Evolutionary conservation across 257 asterid species (phyloP).

Genomic region (Solanum commersonii): DNA sequence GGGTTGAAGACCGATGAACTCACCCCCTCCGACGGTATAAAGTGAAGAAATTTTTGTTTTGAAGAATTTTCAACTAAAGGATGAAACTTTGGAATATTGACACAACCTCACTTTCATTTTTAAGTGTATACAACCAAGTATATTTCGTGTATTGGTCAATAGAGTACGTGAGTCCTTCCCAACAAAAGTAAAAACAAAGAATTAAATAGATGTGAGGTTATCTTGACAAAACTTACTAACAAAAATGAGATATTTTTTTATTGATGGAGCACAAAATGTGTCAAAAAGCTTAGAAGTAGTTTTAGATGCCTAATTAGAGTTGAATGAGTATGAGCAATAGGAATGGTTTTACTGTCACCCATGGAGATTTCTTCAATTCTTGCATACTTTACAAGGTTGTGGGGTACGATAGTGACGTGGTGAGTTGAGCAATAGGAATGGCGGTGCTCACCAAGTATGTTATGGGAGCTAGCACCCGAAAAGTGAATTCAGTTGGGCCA

Average conservation of each 20-base stretch:
- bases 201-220: not conserved
- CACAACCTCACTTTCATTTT: not conserved
- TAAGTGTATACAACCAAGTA: not conserved
- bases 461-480: not conserved
- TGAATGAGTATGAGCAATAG: not conserved
- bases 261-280: not conserved
- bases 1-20: not conserved
- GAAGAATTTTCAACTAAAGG: not conserved
- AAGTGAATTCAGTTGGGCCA: not conserved
- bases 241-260: no score
- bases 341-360: not conserved
- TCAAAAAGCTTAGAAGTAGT: not conserved
- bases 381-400: not conserved
- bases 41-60: not conserved
- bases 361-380: not conserved
- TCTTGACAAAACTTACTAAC: not conserved
- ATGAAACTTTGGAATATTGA: not conserved
- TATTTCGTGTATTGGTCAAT: not conserved
- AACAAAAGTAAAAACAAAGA: not conserved
- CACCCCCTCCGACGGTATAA: not conserved
- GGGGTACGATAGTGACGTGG: not conserved
- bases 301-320: not conserved
- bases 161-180: not conserved
- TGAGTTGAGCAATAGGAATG: not conserved
- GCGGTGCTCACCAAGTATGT: not conserved